A percentile compares a stretch with the other conserved stretches of the same genome.
These are phyloP conservation scores for Rhodosporidiobolus odoratus DNA, from an alignment of 768 basidiomycete species.

Conservation along the genomic window DNA sequence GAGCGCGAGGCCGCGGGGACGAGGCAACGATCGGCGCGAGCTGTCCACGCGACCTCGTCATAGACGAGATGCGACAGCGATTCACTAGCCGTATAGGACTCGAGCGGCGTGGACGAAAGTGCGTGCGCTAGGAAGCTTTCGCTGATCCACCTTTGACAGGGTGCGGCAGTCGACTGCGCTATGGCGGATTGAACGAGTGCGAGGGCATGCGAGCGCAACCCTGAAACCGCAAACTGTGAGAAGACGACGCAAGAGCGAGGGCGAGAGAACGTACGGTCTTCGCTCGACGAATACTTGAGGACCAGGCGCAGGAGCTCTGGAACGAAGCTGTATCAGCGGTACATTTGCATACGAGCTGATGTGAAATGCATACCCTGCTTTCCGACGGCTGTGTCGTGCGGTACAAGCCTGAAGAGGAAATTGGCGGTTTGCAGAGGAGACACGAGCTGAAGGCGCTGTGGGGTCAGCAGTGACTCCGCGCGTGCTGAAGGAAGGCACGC, in stretches of 20 bases:
- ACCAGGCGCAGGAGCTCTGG: slow-evolving; percentile 17
- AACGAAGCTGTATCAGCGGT: background rate
- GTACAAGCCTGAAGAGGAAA: slow-evolving; percentile 61
- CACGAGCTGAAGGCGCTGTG: slow-evolving; percentile 56
- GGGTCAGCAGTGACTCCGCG: background rate
- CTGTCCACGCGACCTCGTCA: slow-evolving; percentile 45
- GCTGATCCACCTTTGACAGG: slow-evolving; percentile 30
- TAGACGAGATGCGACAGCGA: slow-evolving; percentile 20
- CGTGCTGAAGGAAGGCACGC: background rate
- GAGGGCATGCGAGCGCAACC: background rate
- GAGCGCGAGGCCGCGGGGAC: no score
- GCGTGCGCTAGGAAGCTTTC: slow-evolving; percentile 42
- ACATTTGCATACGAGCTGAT: background rate
- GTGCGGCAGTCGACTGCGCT: background rate
- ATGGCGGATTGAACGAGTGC: background rate
- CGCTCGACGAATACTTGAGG: slow-evolving; percentile 17
- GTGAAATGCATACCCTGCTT: background rate
- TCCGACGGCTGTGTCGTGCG: background rate
- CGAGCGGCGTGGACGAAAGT: slow-evolving; percentile 45
- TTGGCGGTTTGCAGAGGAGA: slow-evolving; percentile 69
- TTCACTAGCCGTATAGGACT: slow-evolving; percentile 44
- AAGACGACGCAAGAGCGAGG: accelerated
- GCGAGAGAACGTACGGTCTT: slow-evolving; percentile 11
- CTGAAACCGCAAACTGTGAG: background rate
- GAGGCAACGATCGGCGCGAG: background rate